Evolutionary conservation across 208 protist species (phyloP), one percentile per base, ranked within the genome.

Genomic region (Polymyxa betae): DNA sequence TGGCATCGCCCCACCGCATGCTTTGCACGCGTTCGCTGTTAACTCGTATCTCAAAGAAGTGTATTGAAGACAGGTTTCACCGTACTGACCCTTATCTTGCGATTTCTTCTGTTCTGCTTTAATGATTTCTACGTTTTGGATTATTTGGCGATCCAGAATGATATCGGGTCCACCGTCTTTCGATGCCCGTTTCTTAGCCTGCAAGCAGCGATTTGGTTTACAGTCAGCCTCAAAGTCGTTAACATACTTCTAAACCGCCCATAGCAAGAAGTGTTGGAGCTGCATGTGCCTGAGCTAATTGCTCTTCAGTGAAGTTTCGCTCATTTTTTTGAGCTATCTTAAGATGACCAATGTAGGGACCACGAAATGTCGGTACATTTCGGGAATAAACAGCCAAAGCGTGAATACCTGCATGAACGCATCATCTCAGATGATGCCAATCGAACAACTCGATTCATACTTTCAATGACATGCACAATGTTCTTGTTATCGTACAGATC

Each of bases 401-500:
- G n/a, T 45, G 35, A 16, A 82, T 43, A n/a, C n/a, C 35, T 45
- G 5, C 72, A 5, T 82, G 5, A n/a, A 45, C 5, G 5, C 5
- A 29, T 24, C 5, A 29, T 24, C 49, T 24, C 5, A 60, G 49
- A 29, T 24, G 24, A 60, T 29, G 35, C 5, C 72, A 5, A 16
- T 45, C n/a, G 5, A 35, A n/a, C 72, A 82, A 35, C 16, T 5
- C 72, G n/a, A 5, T 82, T 35, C 10, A 35, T 45, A 35, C 40
- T 35, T 35, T 38, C 72, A 43, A 82, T 82, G 72, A 82, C 72
- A 43, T 82, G 72, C 10, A 82, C n/a, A 35, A 82, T 82, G n/a
- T 82, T 82, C n/a, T 82, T 82, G 72, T 82, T 82, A 12, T 82
- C 72, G 40, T 82, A 82, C 40, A 82, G n/a, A 43, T 82, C 72